Base-by-base conservation (phyloP, 2,329 filamentous ascomycete species). In the Botrytis tulipae region DNA sequence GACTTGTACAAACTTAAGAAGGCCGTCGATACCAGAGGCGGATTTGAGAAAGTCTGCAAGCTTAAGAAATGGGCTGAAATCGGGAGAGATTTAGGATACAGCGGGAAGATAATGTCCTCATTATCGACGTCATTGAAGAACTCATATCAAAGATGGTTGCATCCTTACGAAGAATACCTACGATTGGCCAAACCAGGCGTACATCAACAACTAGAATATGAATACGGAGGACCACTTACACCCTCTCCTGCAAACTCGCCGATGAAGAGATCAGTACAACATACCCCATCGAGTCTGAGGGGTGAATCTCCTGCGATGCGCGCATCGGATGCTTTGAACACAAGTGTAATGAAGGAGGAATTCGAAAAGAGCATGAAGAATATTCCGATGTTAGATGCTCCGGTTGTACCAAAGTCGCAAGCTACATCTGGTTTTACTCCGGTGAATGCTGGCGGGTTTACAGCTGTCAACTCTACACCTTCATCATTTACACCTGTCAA, bases 11-110 rank as follows among this genome's bases (percentile, higher is more conserved):
- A 95, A 79, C 85, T 99, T 74, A 98, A 98, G 83, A 98, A 98
- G 81, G 95, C 95, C 0, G 96, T 99, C 51, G 96, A 98, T 81
- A 92, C 93, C 44, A 90, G 96, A 75, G 96, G 96, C 65, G 96
- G 96, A 4, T 99, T 99, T 79, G 95, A 98, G 72, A 93, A 93
- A 80, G 96, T 99, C 62, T 99, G 96, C 87, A 98, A 97, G 83
- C 88, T 92, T 73, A 99, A 99, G 84, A 98, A 98, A 84, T 99
- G 96, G 96, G 96, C 96, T 25, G 96, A 99, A 82, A 98, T 99
- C 78, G 96, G 96, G 48, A 91, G 96, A 80, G 96, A 98, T 81
- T 85, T 99, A 66, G 96, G 96, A 72, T 99, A 99, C 83, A 98
- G 95, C 81, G 96, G 96, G 81, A 99, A 99, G 85, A 99, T 99